These are phyloP conservation scores for Mortierella sp. DNA, from an alignment of 371 early-diverging fungal genomes.

Conservation along the genomic window DNA sequence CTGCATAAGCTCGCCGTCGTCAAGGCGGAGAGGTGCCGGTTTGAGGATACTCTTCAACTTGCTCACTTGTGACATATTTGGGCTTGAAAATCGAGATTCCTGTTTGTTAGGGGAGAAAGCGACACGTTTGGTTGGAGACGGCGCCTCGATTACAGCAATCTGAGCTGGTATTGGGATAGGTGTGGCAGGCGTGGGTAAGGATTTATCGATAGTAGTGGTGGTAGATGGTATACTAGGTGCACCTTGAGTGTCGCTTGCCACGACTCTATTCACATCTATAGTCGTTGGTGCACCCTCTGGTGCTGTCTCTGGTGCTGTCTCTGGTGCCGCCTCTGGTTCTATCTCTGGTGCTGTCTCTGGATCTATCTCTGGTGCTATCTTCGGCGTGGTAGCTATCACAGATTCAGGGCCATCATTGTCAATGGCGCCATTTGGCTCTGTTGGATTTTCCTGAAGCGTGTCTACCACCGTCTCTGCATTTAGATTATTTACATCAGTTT, in stretches of 20 bases:
- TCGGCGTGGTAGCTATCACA: not conserved
- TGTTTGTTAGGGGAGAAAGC: conserved; percentile 41
- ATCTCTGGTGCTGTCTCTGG: too few species aligned
- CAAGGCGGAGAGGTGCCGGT: conserved; percentile 8
- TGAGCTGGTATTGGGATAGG: conserved; percentile 29
- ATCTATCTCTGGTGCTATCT: not conserved
- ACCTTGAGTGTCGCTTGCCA: not conserved
- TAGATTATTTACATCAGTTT: not conserved
- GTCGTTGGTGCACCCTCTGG: too few species aligned
- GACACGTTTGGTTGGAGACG: conserved; percentile 43
- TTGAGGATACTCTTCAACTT: conserved; percentile 36
- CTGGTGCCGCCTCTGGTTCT: not conserved
- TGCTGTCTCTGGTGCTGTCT: too few species aligned
- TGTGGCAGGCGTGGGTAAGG: not conserved
- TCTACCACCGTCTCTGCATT: not conserved
- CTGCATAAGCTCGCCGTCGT: not conserved
- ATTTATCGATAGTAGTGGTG: not conserved
- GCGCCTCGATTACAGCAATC: conserved; percentile 31
- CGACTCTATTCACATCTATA: not conserved
- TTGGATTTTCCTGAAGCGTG: not conserved
- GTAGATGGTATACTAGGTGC: not conserved
- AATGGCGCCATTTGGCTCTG: not conserved
- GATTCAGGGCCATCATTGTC: too few species aligned
- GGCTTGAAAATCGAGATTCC: conserved; percentile 27
- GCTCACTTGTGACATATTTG: not conserved